phyloP scores from a whole-genome alignment of 140 eudicot genomes.

The Cichorium intybus region DNA sequence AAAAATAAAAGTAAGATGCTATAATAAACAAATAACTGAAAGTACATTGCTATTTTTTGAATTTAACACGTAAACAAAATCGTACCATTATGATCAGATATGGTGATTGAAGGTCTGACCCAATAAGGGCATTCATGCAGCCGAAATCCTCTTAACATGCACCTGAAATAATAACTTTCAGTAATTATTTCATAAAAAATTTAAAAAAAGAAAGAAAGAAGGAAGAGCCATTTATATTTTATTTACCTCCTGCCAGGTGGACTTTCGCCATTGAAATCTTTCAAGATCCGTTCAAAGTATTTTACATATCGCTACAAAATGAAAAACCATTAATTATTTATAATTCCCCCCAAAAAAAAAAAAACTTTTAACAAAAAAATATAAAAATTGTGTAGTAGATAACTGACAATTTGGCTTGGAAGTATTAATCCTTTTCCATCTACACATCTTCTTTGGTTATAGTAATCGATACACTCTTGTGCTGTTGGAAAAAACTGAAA shows the following conservation, averaged over 20 bases:
- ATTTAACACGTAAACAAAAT: background rate
- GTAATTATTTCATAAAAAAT: background rate
- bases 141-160: conserved; percentile 97
- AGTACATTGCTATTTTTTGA: background rate
- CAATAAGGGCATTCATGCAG: conserved; percentile 90
- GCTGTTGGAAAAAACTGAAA: conserved; percentile 88
- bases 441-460: conserved; percentile 89
- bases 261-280: conserved; percentile 62
- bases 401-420: conserved; percentile 95
- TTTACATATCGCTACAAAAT: conserved; percentile 80
- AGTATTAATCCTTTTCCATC: conserved; percentile 92
- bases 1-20: no score
- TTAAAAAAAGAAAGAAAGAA: background rate
- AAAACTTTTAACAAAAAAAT: conserved; percentile 6
- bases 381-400: conserved; percentile 8
- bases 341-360: background rate
- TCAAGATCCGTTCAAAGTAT: conserved; percentile 74
- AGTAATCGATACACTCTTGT: conserved; percentile 78
- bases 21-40: background rate
- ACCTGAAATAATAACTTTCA: conserved; percentile 53
- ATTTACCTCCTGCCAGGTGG: conserved; percentile 86
- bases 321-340: conserved; percentile 16
- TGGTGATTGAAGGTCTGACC: conserved; percentile 91
- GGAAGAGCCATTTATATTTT: background rate
- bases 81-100: conserved; percentile 86